Evolutionary conservation across 2,329 filamentous ascomycete genomes (phyloP), one percentile per base, ranked within the genome.

Genomic region (Fusarium sp.): DNA sequence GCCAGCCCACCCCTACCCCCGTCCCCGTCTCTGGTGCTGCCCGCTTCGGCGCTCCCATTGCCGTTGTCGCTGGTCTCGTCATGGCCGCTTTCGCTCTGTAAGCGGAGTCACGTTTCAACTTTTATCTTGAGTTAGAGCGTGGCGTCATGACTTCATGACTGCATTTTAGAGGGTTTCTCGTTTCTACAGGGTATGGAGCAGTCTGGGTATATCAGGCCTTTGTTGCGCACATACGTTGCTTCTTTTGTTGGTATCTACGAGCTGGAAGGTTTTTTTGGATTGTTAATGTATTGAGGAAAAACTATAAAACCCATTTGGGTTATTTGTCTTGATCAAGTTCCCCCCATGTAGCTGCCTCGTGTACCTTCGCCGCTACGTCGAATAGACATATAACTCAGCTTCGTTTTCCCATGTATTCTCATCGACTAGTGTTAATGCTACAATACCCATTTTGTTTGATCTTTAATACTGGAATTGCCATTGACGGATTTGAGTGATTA

Each of bases 41-140:
- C 57, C 77, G 75, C 59, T 63, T 78, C 35, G 78, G 75, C n/a
- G 79, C 77, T 68, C 77, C 79, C 37, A 49, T 82, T 50, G 79
- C 79, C 61, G 66, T 81, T 24, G 48, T 82, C 57, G 81, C 75
- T 67, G 81, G 79, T 70, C 70, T 83, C 26, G 78, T 79, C 63
- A 75, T 80, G 63, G 81, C 81, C 62, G 65, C 79, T 65, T 65
- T 84, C 50, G 81, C 80, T 72, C 75, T 84, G 75, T 84, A 81
- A 82, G 74, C 53, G 56, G 56, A 50, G 61, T 50, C 55, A 53
- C 58, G 44, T 40, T 47, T 52, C 45, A 56, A 47, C 56, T 55
- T 55, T 68, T 51, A 56, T 73, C 41, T 68, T 68, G 61, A 65
- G 61, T 70, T 74, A 70, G 52, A 71, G 65, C 61, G 52, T 69